Base-by-base conservation (phyloP, 148 eudicot genomes). In the Amaranthus palmeri region DNA sequence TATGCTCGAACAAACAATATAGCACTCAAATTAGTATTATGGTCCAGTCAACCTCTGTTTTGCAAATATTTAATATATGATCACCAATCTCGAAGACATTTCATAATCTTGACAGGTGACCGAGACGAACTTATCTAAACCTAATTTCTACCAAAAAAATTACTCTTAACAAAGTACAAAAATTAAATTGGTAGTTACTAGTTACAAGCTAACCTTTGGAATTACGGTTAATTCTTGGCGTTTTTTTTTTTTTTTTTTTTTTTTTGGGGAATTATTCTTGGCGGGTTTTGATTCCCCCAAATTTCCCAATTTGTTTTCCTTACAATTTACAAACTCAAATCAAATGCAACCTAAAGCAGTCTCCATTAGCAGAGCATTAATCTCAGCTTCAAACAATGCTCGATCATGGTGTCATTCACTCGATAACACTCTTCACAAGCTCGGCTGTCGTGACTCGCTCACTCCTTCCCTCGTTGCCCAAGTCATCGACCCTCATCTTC, bases 401-500 rank as follows among this genome's bases (percentile, higher is more conserved):
- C 87, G 9, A 44, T 64, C 73, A 80, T 93, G 96, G 98, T 77
- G 76, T 10, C 89, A 86, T 0, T 56, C 83, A 7, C 85, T 90
- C 12, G 98, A 93, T 51, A 89, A 83, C 74, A 80, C 88, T 49
- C 91, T 91, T 56, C 87, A 93, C 80, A 76, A 61, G 54, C 84
- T 90, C 78, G 78, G 70, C 13, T 76, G 79, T 74, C 95, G 97
- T 40, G 72, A 86, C 77, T 83, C 85, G 10, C 83, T 91, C 4
- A 86, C 75, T 67, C 86, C 98, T 2, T 41, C 83, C 4, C 87
- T 91, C 55, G 90, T 93, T 11, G 84, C 92, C 79, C 83, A 74
- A 76, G 88, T 93, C 85, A 91, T 93, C 76, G 95, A 93, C 81
- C 95, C 96, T 5, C 80, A 77, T 77, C 97, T 92, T 71, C 84